These are phyloP conservation scores for Nemania abortiva DNA, from an alignment of 2,329 filamentous ascomycete genomes.

Conservation along the genomic window DNA sequence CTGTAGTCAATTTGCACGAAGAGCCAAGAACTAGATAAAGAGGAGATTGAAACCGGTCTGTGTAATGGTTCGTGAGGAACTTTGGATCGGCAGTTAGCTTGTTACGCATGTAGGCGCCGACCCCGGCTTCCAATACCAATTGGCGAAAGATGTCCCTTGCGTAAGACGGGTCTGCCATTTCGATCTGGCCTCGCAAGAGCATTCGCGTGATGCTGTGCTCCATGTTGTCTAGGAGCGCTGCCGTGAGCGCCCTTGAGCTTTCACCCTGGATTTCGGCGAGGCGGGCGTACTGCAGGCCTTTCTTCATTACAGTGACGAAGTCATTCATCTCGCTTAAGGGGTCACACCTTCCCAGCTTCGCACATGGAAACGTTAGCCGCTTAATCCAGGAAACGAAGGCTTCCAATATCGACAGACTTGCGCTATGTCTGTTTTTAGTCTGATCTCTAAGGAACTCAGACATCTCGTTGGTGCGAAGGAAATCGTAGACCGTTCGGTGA, in stretches of 20 bases:
- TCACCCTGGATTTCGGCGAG: conserved; percentile 19
- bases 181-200: conserved; percentile 25
- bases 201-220: conserved; percentile 17
- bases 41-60: conserved; percentile 14
- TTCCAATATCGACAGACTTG: conserved; percentile 20
- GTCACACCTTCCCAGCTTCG: neutral
- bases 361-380: conserved; percentile 16
- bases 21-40: conserved; percentile 15
- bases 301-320: conserved; percentile 16
- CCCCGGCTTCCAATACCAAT: conserved; percentile 21
- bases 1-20: conserved; percentile 17
- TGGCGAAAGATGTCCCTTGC: conserved; percentile 28
- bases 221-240: conserved; percentile 28
- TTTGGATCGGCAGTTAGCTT: conserved; percentile 17
- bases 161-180: conserved; percentile 26
- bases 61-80: conserved; percentile 8
- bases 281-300: conserved; percentile 25
- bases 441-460: conserved; percentile 12
- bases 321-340: conserved; percentile 11
- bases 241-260: conserved; percentile 17
- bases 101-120: conserved; percentile 15
- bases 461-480: conserved; percentile 18
- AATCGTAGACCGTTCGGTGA: no score
- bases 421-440: conserved; percentile 1
- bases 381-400: conserved; percentile 25